Percentiles rank a stretch among this genome's conserved stretches.
Evolutionary conservation across 2,329 filamentous ascomycete species (phyloP).

Genomic region (Pseudophaeomoniella oleicola): DNA sequence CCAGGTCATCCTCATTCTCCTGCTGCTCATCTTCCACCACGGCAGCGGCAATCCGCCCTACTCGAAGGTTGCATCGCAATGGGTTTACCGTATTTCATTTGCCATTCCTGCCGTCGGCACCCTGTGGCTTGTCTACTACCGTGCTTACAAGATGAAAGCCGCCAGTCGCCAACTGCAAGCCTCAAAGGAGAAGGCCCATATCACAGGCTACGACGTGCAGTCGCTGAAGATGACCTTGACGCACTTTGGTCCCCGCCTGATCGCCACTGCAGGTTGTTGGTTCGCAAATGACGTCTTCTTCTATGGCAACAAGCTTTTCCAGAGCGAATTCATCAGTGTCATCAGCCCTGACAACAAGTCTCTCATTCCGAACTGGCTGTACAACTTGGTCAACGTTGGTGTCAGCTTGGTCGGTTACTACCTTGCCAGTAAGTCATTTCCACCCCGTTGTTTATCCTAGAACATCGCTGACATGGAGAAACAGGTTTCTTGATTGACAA

Average conservation of each 20-base stretch:
- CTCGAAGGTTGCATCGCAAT: conserved; percentile 62
- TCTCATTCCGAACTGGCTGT: conserved; percentile 77
- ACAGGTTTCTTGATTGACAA: conserved; percentile 67
- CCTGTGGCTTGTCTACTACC: conserved; percentile 90
- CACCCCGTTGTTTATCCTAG: neutral
- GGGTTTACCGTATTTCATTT: conserved; percentile 84
- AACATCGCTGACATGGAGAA: conserved; percentile 18
- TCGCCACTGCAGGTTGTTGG: conserved; percentile 81
- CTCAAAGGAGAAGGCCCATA: conserved; percentile 72
- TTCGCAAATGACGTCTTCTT: conserved; percentile 98
- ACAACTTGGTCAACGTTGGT: conserved; percentile 82
- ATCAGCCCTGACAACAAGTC: conserved; percentile 55
- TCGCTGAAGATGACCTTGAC: conserved; percentile 65
- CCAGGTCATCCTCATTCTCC: conserved; percentile 74
- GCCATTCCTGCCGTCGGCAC: conserved; percentile 82
- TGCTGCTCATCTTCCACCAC: conserved; percentile 79
- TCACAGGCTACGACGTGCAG: conserved; percentile 84
- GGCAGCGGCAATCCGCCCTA: conserved; percentile 65
- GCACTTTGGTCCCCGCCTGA: conserved; percentile 72
- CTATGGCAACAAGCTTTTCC: conserved; percentile 98
- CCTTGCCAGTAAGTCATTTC: conserved; percentile 42
- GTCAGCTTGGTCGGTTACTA: conserved; percentile 85
- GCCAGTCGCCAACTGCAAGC: conserved; percentile 68
- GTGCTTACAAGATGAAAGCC: conserved; percentile 84
- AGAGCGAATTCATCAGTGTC: conserved; percentile 74